Percentiles rank a stretch among this genome's conserved stretches.
phyloP scores from a whole-genome alignment of 805 yeast species.

The Candida lessepsii region DNA sequence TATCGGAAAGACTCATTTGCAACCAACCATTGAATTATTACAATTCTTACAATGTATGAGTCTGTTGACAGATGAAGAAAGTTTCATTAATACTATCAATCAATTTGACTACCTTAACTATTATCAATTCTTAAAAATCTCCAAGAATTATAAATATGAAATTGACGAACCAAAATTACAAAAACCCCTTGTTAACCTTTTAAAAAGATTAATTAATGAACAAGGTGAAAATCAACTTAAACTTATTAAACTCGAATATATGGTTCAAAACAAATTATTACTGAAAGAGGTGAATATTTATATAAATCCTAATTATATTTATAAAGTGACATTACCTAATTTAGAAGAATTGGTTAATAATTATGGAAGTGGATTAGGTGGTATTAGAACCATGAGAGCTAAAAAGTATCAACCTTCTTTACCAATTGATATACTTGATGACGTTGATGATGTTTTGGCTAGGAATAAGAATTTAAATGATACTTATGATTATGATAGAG shows the following conservation, averaged over 20 bases:
- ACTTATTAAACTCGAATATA: conserved; percentile 29
- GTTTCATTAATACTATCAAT: conserved; percentile 52
- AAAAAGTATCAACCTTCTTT: conserved; percentile 66
- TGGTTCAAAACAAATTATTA: conserved; percentile 40
- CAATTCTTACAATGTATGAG: conserved; percentile 92
- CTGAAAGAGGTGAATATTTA: conserved; percentile 43
- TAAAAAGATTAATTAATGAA: conserved; percentile 32
- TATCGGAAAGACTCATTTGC: conserved; percentile 64
- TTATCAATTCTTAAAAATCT: conserved; percentile 64
- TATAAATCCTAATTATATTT: conserved; percentile 52
- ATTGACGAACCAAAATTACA: conserved; percentile 72
- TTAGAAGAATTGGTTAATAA: conserved; percentile 64
- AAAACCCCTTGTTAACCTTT: conserved; percentile 26
- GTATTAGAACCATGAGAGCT: conserved; percentile 52
- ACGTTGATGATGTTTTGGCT: conserved; percentile 57
- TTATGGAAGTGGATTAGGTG: conserved; percentile 78
- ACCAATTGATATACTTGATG: conserved; percentile 69
- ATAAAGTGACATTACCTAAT: conserved; percentile 69
- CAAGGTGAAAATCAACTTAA: conserved; percentile 38
- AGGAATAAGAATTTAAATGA: conserved; percentile 32
- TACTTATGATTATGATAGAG: conserved; percentile 26
- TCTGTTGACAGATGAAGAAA: conserved; percentile 62
- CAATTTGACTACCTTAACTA: conserved; percentile 62
- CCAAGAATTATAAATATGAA: conserved; percentile 81
- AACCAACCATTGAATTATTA: conserved; percentile 72